Percentiles rank a stretch among this genome's conserved stretches.
Evolutionary conservation across 148 eudicot genomes (phyloP).

Genomic region (Diospyros kaki): DNA sequence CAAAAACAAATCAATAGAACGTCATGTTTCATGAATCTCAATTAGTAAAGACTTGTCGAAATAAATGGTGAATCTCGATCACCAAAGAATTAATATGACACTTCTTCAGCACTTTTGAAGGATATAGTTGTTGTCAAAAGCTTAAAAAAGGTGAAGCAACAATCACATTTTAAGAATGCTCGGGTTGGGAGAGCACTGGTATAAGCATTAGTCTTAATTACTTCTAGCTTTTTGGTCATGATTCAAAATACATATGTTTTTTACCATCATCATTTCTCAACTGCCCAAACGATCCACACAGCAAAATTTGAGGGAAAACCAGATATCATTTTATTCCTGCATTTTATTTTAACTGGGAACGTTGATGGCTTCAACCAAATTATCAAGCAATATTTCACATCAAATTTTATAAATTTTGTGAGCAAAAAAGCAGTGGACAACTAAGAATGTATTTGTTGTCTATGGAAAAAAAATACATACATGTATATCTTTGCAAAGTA

Average conservation of each 20-base stretch:
- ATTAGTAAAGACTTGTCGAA: too few relatives aligned
- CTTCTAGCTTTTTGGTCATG: neutral
- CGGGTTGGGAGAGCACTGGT: neutral
- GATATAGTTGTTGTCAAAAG: neutral
- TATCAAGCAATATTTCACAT: neutral
- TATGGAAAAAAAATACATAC: neutral
- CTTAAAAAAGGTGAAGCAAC: neutral
- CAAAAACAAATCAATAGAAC: too few relatives aligned
- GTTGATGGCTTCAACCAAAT: neutral
- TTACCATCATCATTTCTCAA: neutral
- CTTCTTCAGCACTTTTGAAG: neutral
- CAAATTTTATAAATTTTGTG: neutral
- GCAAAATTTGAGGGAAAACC: neutral
- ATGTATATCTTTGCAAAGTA: neutral
- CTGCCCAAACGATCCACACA: neutral
- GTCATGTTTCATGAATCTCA: too few relatives aligned
- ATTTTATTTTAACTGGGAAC: too few relatives aligned
- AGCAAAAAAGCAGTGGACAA: neutral
- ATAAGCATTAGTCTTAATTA: neutral
- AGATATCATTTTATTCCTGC: neutral
- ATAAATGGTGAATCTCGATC: neutral
- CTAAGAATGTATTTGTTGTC: neutral
- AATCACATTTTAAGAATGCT: neutral
- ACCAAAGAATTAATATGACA: neutral
- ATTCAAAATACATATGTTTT: neutral